Conservation (phyloP, 805 yeast genomes). For the Teunomyces barrocoloradensis region DNA sequence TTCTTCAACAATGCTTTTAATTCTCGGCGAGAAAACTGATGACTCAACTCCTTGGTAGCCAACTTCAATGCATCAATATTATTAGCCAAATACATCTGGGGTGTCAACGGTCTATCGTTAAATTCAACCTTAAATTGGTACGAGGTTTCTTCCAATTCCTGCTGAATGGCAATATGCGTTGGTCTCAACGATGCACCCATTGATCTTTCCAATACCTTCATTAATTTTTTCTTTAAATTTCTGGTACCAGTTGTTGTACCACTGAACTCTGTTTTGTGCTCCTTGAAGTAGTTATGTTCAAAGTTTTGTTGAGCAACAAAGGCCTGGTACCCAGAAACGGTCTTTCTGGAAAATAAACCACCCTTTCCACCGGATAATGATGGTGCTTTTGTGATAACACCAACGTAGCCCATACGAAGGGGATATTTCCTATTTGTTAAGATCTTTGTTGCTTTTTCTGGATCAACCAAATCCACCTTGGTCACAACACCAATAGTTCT, state of each 20-base stretch:
- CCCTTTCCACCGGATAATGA: conserved; percentile 23
- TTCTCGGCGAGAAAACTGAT: conserved; percentile 78
- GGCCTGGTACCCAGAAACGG: conserved; percentile 54
- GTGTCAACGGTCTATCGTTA: conserved; percentile 90
- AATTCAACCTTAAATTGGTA: conserved; percentile 95
- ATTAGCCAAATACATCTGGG: conserved; percentile 90
- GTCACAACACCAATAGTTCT: conserved; percentile 97
- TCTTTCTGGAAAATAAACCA: conserved; percentile 47
- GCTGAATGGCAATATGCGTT: conserved; percentile 79
- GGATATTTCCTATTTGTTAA: conserved; percentile 83
- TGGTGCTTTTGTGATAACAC: conserved; percentile 89
- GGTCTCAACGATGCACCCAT: conserved; percentile 90
- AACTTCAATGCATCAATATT: conserved; percentile 84
- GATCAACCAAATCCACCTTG: conserved; percentile 84
- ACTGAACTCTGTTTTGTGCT: conserved; percentile 54
- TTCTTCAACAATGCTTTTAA: conserved; percentile 73
- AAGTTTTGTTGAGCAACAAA: conserved; percentile 66
- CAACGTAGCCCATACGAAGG: conserved; percentile 93
- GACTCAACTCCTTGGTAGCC: conserved; percentile 82
- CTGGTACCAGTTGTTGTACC: conserved; percentile 77
- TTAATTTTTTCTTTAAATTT: conserved; percentile 71
- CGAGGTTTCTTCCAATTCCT: conserved; percentile 88
- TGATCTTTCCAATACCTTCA: conserved; percentile 82
- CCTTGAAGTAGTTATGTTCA: conserved; percentile 55
- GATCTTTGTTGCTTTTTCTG: conserved; percentile 64